Evolutionary conservation across 768 basidiomycete genomes (phyloP), one percentile per base, ranked within the genome.

Genomic region (Lactarius quietus): DNA sequence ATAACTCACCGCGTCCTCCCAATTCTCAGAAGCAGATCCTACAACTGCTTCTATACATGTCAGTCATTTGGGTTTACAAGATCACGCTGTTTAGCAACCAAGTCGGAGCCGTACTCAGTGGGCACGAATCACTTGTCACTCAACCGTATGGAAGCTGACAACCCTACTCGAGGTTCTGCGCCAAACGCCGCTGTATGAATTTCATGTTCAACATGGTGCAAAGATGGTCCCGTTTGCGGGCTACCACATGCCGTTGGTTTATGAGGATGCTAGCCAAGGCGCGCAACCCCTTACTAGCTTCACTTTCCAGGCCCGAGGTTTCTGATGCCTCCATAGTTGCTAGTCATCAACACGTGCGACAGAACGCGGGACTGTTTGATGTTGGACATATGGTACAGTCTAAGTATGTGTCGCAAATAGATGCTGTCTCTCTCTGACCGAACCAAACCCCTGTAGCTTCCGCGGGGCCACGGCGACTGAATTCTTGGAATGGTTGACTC

Each of bases 371-470:
- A 0, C 80, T 99, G 36, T 99, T 99, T 74, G 97, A 99, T 73
- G 97, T 99, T 31, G 93, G 93, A 26, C 97, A 99, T 76, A 99
- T 99, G 96, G 91, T 98, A 18, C 96, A 98, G 75, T 86, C 87
- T 38, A 89, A 86, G 93, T 94, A 71, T 56, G 84, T 63, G 6
- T n/a, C 38, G 17, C 39, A 61, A n/a, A 15, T 35, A 53, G 43
- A 43, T 39, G 3, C 31, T 61, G 35, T 35, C 23, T 51, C 14
- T 36, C n/a, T 51, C 45, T 38, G 3, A 48, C 45, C 12, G 9
- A 53, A 54, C 6, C 28, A 45, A 35, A 35, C 14, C 33, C n/a
- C 41, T 12, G 3, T 72, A 94, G 91, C 70, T 94, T 96, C 80
- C 86, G 85, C 29, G 96, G 95, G 3, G 79, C 85, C 31, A 86